These are phyloP conservation scores for Epichloe uncinata DNA, from an alignment of 2,329 filamentous ascomycete species.

Conservation along the genomic window DNA sequence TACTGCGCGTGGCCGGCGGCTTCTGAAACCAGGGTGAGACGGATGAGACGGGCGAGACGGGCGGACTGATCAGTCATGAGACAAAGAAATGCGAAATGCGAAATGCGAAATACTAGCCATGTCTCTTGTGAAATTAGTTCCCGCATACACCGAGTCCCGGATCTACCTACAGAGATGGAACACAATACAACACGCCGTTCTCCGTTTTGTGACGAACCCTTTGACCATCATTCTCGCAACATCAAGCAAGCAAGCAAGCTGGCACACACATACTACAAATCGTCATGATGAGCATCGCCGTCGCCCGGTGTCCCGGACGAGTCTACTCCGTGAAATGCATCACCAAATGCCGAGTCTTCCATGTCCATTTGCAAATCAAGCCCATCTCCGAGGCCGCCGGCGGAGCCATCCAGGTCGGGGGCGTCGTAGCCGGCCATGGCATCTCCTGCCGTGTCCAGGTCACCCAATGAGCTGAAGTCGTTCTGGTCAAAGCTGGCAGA, in stretches of 20 bases:
- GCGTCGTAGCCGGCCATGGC: conserved; percentile 55
- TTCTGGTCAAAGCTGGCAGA: conserved; percentile 37
- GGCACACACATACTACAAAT: conserved; percentile 15
- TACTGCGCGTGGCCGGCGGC: too few species aligned
- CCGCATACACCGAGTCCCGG: neutral
- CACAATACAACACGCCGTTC: neutral
- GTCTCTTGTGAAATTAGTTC: neutral
- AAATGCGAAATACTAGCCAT: too few species aligned
- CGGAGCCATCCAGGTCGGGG: conserved; percentile 32
- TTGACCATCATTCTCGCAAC: too few species aligned
- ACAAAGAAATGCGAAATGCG: neutral
- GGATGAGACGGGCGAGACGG: neutral
- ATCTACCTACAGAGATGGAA: conserved; percentile 2
- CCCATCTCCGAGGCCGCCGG: conserved; percentile 38
- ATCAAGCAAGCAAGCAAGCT: too few species aligned
- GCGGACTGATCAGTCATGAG: neutral
- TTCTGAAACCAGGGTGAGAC: neutral
- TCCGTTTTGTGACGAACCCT: too few species aligned
- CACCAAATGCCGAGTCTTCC: conserved; percentile 71
- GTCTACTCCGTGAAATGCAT: conserved; percentile 60
- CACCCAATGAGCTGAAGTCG: conserved; percentile 50
- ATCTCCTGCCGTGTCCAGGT: conserved; percentile 59
- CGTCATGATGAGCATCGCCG: conserved; percentile 19
- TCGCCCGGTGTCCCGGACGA: conserved; percentile 23
- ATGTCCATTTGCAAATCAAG: conserved; percentile 52